A percentile compares a stretch with the other conserved stretches of the same genome.
Conservation (phyloP, 2,329 filamentous ascomycete genomes). For the Alternaria metachromatica region DNA sequence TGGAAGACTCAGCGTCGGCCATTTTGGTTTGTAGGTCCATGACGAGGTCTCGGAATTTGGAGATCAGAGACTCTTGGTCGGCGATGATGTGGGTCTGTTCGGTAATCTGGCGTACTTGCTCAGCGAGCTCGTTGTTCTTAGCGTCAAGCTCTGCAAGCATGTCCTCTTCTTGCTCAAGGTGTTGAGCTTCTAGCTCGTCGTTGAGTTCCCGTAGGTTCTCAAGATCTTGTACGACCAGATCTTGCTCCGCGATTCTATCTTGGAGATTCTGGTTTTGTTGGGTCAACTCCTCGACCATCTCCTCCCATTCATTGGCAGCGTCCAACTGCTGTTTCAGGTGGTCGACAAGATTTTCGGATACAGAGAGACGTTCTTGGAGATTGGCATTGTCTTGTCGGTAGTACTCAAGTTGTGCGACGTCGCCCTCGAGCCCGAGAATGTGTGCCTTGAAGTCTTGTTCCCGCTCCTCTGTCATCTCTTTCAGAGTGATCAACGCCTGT, state of each 20-base stretch:
- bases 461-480: conserved; percentile 85
- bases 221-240: conserved; percentile 81
- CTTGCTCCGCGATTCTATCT: conserved; percentile 83
- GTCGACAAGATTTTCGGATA: conserved; percentile 77
- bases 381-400: conserved; percentile 68
- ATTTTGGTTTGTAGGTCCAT: conserved; percentile 83
- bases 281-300: conserved; percentile 91
- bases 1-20: conserved; percentile 89
- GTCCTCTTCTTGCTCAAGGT: conserved; percentile 91
- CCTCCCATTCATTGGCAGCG: conserved; percentile 83
- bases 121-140: conserved; percentile 82
- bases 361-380: conserved; percentile 74
- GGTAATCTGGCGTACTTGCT: conserved; percentile 74
- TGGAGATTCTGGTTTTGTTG: conserved; percentile 85
- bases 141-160: conserved; percentile 93
- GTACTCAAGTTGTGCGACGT: conserved; percentile 41
- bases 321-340: conserved; percentile 92
- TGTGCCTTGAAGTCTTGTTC: conserved; percentile 74
- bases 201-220: conserved; percentile 90
- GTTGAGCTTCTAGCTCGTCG: conserved; percentile 92
- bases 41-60: conserved; percentile 87
- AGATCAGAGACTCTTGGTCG: conserved; percentile 89
- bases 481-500: conserved; percentile 81
- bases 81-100: conserved; percentile 82
- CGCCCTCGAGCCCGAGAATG: conserved; percentile 50